These are phyloP conservation scores for Pichia gijzeniarum DNA, from an alignment of 805 yeast genomes.

Conservation along the genomic window DNA sequence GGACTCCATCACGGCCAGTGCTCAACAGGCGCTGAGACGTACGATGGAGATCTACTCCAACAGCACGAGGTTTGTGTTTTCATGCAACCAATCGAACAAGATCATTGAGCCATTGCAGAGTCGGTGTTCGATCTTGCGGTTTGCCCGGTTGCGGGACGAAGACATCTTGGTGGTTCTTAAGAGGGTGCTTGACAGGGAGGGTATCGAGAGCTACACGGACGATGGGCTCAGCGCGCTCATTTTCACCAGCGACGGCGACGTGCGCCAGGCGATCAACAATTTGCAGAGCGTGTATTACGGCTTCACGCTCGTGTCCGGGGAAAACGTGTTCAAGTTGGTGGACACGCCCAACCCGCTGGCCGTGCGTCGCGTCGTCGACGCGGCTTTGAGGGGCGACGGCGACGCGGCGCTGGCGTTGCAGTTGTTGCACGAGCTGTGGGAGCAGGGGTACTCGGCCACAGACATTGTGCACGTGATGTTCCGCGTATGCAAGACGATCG, in stretches of 20 bases:
- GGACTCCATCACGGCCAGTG: slow-evolving; percentile 95
- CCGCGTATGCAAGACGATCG: slow-evolving; percentile 74
- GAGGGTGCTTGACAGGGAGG: slow-evolving; percentile 62
- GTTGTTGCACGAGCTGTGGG: slow-evolving; percentile 68
- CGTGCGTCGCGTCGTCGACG: slow-evolving; percentile 61
- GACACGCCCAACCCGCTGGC: slow-evolving; percentile 94
- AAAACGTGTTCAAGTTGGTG: slow-evolving; percentile 89
- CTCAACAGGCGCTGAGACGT: slow-evolving; percentile 91
- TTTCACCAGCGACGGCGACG: slow-evolving; percentile 96
- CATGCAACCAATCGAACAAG: slow-evolving; percentile 90
- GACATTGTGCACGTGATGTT: slow-evolving; percentile 90
- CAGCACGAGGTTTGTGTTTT: slow-evolving; percentile 96
- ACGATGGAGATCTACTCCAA: slow-evolving; percentile 95
- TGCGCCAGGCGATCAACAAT: slow-evolving; percentile 97
- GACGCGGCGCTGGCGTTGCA: slow-evolving; percentile 63
- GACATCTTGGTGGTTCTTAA: slow-evolving; percentile 75
- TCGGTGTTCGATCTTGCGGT: slow-evolving; percentile 91
- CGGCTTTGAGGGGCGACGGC: slow-evolving; percentile 29
- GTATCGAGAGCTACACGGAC: slow-evolving; percentile 63
- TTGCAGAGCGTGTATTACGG: slow-evolving; percentile 93
- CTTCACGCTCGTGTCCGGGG: slow-evolving; percentile 82
- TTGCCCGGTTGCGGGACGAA: slow-evolving; percentile 71
- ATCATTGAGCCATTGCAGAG: slow-evolving; percentile 96
- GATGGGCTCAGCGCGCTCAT: slow-evolving; percentile 91
- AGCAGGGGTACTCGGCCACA: slow-evolving; percentile 85